Conservation (phyloP, 768 basidiomycete species). For the Chalciporus sphaerocephalus region DNA sequence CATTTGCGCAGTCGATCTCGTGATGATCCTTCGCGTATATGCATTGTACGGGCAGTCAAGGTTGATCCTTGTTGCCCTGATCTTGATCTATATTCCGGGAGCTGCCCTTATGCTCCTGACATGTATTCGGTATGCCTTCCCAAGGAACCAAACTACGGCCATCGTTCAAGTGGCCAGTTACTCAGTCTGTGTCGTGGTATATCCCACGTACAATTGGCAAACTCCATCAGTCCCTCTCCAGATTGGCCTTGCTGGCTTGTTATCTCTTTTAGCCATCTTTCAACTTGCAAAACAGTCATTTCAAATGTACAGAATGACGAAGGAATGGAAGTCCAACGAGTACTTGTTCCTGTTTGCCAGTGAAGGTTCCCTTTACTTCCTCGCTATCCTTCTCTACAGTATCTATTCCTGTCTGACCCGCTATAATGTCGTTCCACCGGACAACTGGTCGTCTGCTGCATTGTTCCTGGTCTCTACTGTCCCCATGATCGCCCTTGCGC, state of each 20-base stretch:
- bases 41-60: slow-evolving; percentile 20
- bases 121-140: slow-evolving; percentile 4
- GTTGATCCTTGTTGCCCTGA: slow-evolving; percentile 11
- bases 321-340: slow-evolving; percentile 9
- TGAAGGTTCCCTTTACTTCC: slow-evolving; percentile 18
- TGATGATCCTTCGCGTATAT: slow-evolving; percentile 25
- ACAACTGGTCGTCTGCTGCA: too few species aligned
- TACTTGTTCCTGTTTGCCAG: slow-evolving; percentile 13
- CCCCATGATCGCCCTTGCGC: background rate
- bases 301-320: slow-evolving; percentile 36
- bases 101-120: slow-evolving; percentile 3
- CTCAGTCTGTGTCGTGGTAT: too few species aligned
- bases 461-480: background rate
- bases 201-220: too few species aligned
- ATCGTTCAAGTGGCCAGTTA: too few species aligned
- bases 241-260: slow-evolving; percentile 8
- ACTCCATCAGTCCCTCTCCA: too few species aligned
- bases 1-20: slow-evolving; percentile 4
- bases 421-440: too few species aligned
- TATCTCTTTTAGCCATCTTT: slow-evolving; percentile 4
- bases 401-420: too few species aligned
- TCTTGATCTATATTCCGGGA: slow-evolving; percentile 8
- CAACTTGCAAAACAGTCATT: slow-evolving; percentile 12
- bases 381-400: too few species aligned
- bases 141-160: background rate